phyloP scores from a whole-genome alignment of 2,329 filamentous ascomycete species.

The Pyricularia grisea region DNA sequence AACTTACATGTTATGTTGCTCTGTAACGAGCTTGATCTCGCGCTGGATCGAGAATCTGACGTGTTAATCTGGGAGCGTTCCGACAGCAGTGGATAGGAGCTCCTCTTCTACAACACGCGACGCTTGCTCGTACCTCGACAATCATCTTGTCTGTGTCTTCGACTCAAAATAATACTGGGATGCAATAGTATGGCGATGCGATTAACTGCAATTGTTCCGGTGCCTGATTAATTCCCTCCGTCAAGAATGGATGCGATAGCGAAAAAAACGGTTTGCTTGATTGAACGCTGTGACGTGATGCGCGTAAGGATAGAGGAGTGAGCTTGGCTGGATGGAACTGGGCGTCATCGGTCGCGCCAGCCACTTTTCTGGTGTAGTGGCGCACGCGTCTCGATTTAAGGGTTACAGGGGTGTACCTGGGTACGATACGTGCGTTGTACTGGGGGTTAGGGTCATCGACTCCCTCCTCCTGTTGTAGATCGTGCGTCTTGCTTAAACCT shows the following conservation, averaged over 20 bases:
- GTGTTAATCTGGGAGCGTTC: neutral
- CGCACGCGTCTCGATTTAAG: too few relatives aligned
- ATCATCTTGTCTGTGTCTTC: constrained; percentile 20
- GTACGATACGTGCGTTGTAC: neutral
- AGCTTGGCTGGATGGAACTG: neutral
- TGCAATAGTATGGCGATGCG: neutral
- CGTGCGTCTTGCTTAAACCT: too few relatives aligned
- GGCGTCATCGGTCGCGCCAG: neutral
- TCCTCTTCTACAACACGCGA: constrained; percentile 1
- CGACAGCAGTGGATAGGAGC: neutral
- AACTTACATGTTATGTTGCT: constrained; percentile 74
- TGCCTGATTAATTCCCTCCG: neutral
- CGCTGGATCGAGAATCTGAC: constrained; percentile 49
- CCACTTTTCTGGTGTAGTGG: neutral
- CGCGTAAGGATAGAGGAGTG: neutral
- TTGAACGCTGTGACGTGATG: neutral
- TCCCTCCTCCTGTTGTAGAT: too few relatives aligned
- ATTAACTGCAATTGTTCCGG: too few relatives aligned
- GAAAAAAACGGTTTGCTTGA: neutral
- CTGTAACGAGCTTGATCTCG: constrained; percentile 84
- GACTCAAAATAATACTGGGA: neutral
- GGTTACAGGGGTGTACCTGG: neutral
- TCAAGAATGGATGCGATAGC: neutral
- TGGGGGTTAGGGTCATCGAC: neutral
- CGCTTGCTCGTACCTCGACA: constrained; percentile 21